Percentiles rank a stretch among this genome's conserved stretches.
Conservation (phyloP, 177 flowering plant genomes). For the Telopea speciosissima region DNA sequence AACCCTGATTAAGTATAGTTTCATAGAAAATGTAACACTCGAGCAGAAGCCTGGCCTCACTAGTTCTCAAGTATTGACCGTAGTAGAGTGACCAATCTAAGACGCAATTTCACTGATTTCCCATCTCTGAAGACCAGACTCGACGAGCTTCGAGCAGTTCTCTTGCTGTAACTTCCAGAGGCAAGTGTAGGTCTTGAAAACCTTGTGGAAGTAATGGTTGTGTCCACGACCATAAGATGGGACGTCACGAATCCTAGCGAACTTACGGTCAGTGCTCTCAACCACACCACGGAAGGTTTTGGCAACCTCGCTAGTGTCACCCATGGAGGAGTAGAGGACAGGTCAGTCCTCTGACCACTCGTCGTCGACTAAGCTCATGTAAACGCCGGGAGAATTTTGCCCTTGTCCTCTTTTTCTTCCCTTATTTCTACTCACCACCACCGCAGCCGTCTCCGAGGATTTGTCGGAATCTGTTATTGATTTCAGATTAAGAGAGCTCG, state of each 20-base stretch:
- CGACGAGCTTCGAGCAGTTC: slow-evolving; percentile 55
- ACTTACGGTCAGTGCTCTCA: slow-evolving; percentile 77
- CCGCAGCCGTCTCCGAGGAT: no score
- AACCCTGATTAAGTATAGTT: slow-evolving; percentile 64
- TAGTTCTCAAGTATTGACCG: slow-evolving; percentile 73
- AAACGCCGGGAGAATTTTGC: neutral
- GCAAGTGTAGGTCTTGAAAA: slow-evolving; percentile 78
- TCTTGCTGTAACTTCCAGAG: slow-evolving; percentile 93
- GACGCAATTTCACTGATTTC: slow-evolving; percentile 96
- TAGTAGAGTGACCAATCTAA: slow-evolving; percentile 86
- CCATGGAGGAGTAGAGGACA: slow-evolving; percentile 20
- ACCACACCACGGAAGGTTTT: slow-evolving; percentile 57
- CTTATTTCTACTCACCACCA: no score
- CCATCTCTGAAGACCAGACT: slow-evolving; percentile 73
- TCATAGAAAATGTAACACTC: slow-evolving; percentile 83
- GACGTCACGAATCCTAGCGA: slow-evolving; percentile 74
- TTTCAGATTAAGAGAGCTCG: no score
- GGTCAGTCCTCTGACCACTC: neutral
- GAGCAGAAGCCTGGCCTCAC: slow-evolving; percentile 65
- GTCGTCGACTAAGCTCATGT: neutral
- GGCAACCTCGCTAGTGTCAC: slow-evolving; percentile 14
- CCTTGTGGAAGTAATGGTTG: slow-evolving; percentile 56
- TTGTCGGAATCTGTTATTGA: no score
- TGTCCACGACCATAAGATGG: slow-evolving; percentile 46
- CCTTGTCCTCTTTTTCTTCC: no score